Conservation (phyloP, 2,329 filamentous ascomycete species). For the Diplodia seriata region DNA sequence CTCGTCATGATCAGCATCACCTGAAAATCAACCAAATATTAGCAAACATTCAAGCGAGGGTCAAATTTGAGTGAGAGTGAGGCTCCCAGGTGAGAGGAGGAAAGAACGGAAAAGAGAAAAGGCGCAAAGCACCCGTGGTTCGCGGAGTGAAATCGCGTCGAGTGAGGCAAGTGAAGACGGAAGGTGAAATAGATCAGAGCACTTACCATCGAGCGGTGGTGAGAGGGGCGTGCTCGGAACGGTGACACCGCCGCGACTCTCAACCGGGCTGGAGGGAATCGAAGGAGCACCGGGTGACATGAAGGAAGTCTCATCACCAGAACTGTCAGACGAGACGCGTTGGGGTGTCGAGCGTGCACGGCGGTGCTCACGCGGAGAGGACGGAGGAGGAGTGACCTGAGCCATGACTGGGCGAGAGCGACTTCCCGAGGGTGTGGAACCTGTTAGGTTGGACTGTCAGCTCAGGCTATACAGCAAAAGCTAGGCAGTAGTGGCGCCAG, state of each 20-base stretch:
- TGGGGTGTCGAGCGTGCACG: not conserved
- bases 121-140: not conserved
- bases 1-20: not conserved
- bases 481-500: too few relatives aligned
- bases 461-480: not conserved
- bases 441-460: constrained; percentile 12
- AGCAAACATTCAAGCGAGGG: constrained; percentile 5
- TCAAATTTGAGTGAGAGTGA: not conserved
- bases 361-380: not conserved
- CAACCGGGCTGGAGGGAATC: not conserved
- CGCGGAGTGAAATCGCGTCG: not conserved
- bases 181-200: not conserved
- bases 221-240: constrained; percentile 11
- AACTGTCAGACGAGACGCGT: not conserved
- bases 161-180: not conserved
- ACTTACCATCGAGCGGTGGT: constrained; percentile 1
- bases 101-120: not conserved
- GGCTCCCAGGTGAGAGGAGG: not conserved
- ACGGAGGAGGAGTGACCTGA: constrained; percentile 7
- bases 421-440: not conserved
- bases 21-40: not conserved
- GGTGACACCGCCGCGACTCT: not conserved
- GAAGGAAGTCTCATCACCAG: not conserved
- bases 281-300: not conserved
- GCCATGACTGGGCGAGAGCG: constrained; percentile 1